A percentile compares a stretch with the other conserved stretches of the same genome.
Conservation (phyloP, 1,139 yeast species). For the Wickerhamomyces sp. region DNA sequence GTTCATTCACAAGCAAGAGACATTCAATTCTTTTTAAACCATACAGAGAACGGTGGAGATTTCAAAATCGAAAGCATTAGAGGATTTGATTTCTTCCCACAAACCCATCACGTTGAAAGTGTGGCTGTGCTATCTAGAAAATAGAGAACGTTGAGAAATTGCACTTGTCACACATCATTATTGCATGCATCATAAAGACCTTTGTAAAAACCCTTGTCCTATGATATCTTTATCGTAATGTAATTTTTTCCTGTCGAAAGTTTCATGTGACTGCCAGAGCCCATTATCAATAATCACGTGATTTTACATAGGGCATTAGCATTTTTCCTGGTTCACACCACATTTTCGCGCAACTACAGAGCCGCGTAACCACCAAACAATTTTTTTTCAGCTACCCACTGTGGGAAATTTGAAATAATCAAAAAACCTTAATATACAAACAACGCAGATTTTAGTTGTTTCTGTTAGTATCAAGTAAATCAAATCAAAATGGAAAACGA, state of each 20-base stretch:
- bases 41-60: constrained; percentile 54
- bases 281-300: constrained; percentile 1
- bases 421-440: not conserved
- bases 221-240: no score
- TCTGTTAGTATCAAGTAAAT: constrained; percentile 7
- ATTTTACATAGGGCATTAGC: not conserved
- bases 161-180: no score
- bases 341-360: constrained; percentile 1
- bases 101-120: constrained; percentile 95
- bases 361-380: constrained; percentile 11
- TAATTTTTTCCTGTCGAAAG: no score
- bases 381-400: constrained; percentile 1
- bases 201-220: no score
- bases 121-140: constrained; percentile 68
- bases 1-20: constrained; percentile 98
- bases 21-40: constrained; percentile 71
- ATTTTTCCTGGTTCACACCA: not conserved
- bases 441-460: no score
- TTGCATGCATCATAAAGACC: no score
- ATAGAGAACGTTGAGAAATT: no score
- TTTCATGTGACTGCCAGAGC: constrained; percentile 1
- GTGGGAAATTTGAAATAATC: not conserved
- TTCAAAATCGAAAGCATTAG: constrained; percentile 77
- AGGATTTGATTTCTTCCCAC: constrained; percentile 97
- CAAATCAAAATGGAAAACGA: constrained; percentile 95